Evolutionary conservation across 306 rosid genomes (phyloP).

Genomic region (Glycine tomentella): DNA sequence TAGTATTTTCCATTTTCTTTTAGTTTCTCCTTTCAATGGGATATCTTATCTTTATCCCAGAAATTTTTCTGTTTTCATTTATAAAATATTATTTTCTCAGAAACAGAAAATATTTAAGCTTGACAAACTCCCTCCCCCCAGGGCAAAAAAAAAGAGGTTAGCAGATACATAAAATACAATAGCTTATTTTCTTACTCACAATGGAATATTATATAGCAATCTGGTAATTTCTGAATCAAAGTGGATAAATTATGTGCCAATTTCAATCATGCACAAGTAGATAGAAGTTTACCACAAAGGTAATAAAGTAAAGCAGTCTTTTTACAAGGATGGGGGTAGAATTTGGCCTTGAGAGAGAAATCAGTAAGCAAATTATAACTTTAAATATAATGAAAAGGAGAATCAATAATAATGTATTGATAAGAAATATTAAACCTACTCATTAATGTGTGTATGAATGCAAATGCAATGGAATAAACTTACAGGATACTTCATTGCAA

Average conservation of each 20-base stretch:
- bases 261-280: slow-evolving; percentile 7
- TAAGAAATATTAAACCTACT: slow-evolving; percentile 5
- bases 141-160: neutral
- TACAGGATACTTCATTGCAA: slow-evolving; percentile 83
- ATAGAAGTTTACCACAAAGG: neutral
- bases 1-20: no score
- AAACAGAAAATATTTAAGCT: neutral
- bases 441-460: slow-evolving; percentile 2
- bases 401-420: neutral
- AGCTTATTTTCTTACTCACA: neutral
- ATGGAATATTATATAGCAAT: neutral
- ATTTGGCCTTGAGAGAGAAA: neutral
- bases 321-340: neutral
- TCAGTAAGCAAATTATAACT: slow-evolving; percentile 1
- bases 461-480: slow-evolving; percentile 50
- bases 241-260: neutral
- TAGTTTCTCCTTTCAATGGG: no score
- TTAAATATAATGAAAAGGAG: neutral
- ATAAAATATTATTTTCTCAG: neutral
- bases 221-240: slow-evolving; percentile 18
- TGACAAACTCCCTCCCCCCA: neutral
- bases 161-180: neutral
- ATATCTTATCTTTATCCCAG: no score
- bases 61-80: neutral
- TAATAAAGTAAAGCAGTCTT: neutral